Evolutionary conservation across 1,284 basidiomycete species (phyloP).

Genomic region (Heterobasidion irregulare): DNA sequence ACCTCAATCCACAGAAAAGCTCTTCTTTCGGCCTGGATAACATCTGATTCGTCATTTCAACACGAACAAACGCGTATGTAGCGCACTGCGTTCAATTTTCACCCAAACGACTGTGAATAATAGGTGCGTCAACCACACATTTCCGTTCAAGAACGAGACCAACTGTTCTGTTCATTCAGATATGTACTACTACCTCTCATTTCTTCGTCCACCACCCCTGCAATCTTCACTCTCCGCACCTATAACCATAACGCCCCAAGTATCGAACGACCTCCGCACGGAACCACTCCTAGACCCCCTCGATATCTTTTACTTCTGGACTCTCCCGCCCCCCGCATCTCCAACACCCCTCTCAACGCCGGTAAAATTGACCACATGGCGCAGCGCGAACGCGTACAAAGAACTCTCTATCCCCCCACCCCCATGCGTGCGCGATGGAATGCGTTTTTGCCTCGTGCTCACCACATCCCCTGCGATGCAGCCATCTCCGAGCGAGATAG

Average conservation of each 20-base stretch:
- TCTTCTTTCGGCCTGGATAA: no score
- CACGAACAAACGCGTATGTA: no score
- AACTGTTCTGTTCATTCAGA: neutral
- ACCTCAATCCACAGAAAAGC: no score
- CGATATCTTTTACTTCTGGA: conserved; percentile 37
- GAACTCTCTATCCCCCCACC: conserved; percentile 61
- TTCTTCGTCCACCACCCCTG: conserved; percentile 64
- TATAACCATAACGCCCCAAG: conserved; percentile 59
- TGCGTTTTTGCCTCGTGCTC: conserved; percentile 59
- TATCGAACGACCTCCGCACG: conserved; percentile 77
- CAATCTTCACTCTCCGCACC: conserved; percentile 29
- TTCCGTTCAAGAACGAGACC: neutral
- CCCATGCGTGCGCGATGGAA: conserved; percentile 35
- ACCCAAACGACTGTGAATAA: neutral
- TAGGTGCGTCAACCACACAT: neutral
- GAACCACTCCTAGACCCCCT: conserved; percentile 39
- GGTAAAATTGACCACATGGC: conserved; percentile 67
- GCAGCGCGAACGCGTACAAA: conserved; percentile 59
- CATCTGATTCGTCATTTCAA: no score
- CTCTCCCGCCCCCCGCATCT: conserved; percentile 8
- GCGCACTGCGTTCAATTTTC: no score
- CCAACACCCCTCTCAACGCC: conserved; percentile 26
- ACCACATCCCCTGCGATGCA: conserved; percentile 19
- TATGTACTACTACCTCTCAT: conserved; percentile 77
- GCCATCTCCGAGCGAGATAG: no score